Evolutionary conservation across 352 stramenopile genomes (phyloP), one percentile per base, ranked within the genome.

Genomic region (Phytophthora melonis): DNA sequence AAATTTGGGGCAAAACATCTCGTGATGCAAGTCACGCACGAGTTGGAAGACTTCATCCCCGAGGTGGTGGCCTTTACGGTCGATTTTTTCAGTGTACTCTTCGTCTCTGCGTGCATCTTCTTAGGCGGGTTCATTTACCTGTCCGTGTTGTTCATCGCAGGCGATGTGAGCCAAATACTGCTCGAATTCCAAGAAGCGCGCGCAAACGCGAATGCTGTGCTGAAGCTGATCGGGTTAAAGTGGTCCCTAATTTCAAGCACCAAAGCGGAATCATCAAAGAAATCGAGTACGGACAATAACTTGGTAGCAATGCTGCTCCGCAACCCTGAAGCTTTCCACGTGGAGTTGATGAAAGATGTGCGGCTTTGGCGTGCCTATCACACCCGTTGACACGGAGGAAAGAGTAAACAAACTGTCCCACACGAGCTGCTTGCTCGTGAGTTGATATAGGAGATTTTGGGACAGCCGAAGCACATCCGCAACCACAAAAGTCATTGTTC

Each of bases 21-120:
- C 18, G 14, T 57, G 11, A 34, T 57, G 23, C 19, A 14, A 16
- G 50, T 34, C 3, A 57, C 50, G 10, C 23, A 34, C 5, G 50
- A 57, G 21, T 10, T 36, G 3, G 50, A 57, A 10, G 50, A 57
- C 23, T 57, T 36, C 1, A 57, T 57, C 5, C 61, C 66, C 2
- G 63, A 55, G 34, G 66, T 68, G 8, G 39, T 77, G n/a, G 58
- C 61, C 13, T 61, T 77, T 58, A 69, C 59, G 1, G 59, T 77
- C 2, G 65, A 70, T 25, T 65, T 74, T 21, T 77, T 77, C 36
- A 63, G 68, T 55, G 27, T 54, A 21, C 59, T 77, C 5, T 55
- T 68, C 6, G 58, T 71, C 9, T 68, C 50, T 8, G 69, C 68
- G 39, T 76, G 69, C 52, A 70, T 73, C 30, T 70, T 50, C 8